Conservation (phyloP, 495 filamentous ascomycete species). For the Hypoxylon crocopeplum region DNA sequence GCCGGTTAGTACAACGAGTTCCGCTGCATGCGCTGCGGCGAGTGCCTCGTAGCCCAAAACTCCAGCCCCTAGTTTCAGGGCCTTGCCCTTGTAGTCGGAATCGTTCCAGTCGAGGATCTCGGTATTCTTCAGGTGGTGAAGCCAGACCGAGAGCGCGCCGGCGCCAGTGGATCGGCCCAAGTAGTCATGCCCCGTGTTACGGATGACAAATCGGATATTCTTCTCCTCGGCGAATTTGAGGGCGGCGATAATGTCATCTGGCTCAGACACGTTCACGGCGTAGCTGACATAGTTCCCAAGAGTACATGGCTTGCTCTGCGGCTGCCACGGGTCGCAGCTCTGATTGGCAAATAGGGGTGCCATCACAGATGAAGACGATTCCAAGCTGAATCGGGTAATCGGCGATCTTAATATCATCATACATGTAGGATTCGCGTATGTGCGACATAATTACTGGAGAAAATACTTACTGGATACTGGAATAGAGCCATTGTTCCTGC, state of each 20-base stretch:
- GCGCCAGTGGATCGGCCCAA: slow-evolving; percentile 60
- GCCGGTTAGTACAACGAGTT: slow-evolving; percentile 50
- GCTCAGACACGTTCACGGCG: slow-evolving; percentile 53
- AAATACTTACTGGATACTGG: slow-evolving; percentile 42
- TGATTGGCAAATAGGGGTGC: slow-evolving; percentile 51
- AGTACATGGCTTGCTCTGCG: slow-evolving; percentile 50
- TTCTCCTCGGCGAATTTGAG: slow-evolving; percentile 55
- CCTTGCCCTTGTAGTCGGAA: slow-evolving; percentile 50
- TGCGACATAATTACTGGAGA: slow-evolving; percentile 6
- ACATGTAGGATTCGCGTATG: not conserved
- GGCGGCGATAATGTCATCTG: slow-evolving; percentile 51
- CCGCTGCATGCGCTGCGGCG: slow-evolving; percentile 46
- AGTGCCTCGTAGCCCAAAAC: slow-evolving; percentile 57
- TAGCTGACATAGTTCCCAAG: slow-evolving; percentile 67
- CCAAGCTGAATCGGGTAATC: slow-evolving; percentile 52
- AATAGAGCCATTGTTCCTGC: slow-evolving; percentile 25
- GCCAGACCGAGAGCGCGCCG: slow-evolving; percentile 60
- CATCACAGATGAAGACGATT: slow-evolving; percentile 52
- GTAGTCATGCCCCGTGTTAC: slow-evolving; percentile 68
- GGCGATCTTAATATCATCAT: not conserved
- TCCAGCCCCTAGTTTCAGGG: slow-evolving; percentile 55
- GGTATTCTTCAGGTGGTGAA: slow-evolving; percentile 57
- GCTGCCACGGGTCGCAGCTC: slow-evolving; percentile 59
- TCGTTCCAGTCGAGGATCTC: slow-evolving; percentile 50
- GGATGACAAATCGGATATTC: slow-evolving; percentile 57